Percentiles rank a stretch among this genome's conserved stretches.
Conservation (phyloP, 495 filamentous ascomycete genomes). For the Penicillium malachiteum region DNA sequence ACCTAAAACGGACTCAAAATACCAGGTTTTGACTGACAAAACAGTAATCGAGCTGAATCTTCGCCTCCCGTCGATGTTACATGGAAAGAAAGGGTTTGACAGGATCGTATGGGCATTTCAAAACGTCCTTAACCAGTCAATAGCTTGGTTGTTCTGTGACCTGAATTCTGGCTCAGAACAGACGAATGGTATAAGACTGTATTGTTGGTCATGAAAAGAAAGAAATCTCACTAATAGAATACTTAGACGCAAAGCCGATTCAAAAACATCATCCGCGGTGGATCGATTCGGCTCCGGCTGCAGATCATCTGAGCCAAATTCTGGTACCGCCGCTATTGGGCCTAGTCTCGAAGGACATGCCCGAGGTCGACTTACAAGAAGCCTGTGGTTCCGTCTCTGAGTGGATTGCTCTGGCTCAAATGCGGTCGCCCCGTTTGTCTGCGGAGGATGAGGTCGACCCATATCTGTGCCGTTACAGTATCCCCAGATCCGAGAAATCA, state of each 20-base stretch:
- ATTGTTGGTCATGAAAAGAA: background rate
- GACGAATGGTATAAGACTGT: constrained; percentile 27
- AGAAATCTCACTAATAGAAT: background rate
- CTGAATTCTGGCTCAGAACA: constrained; percentile 31
- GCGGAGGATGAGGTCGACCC: constrained; percentile 71
- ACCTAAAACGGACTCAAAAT: background rate
- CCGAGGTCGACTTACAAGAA: constrained; percentile 53
- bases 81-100: constrained; percentile 90
- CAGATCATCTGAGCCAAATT: constrained; percentile 30
- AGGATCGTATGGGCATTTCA: constrained; percentile 80
- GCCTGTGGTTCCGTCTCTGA: constrained; percentile 69
- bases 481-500: constrained; percentile 47
- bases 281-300: constrained; percentile 31
- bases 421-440: constrained; percentile 69
- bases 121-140: constrained; percentile 68
- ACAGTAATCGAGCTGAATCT: constrained; percentile 81
- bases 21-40: constrained; percentile 7
- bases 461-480: constrained; percentile 77
- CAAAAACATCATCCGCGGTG: constrained; percentile 52
- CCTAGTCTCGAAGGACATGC: constrained; percentile 33
- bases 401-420: constrained; percentile 75
- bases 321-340: constrained; percentile 52
- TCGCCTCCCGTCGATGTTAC: constrained; percentile 75
- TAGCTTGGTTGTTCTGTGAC: constrained; percentile 83
- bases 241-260: constrained; percentile 45